Percentiles rank a stretch among this genome's conserved stretches.
These are phyloP conservation scores for Colletotrichum sp. DNA, from an alignment of 2,329 filamentous ascomycete genomes.

Conservation along the genomic window DNA sequence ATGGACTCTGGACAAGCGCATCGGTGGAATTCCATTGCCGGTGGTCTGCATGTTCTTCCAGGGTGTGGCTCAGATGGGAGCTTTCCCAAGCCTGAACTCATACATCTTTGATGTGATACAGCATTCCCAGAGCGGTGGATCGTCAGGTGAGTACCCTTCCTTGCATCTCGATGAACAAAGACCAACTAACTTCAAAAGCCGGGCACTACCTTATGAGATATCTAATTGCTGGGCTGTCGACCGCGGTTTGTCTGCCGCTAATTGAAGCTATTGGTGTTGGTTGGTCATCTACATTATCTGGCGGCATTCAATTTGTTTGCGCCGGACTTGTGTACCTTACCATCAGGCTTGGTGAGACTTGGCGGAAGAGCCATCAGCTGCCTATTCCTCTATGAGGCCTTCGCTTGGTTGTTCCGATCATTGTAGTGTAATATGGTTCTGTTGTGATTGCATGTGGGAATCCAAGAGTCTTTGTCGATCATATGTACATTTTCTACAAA, in stretches of 20 bases:
- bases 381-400: neutral
- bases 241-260: constrained; percentile 74
- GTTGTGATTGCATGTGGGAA: neutral
- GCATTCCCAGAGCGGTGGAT: neutral
- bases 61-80: constrained; percentile 76
- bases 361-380: neutral
- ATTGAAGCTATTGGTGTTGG: constrained; percentile 77
- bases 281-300: constrained; percentile 76
- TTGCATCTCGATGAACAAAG: too few species aligned
- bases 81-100: constrained; percentile 77
- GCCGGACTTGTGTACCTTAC: neutral
- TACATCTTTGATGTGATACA: constrained; percentile 87
- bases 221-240: constrained; percentile 72
- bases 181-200: constrained; percentile 49
- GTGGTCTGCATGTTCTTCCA: constrained; percentile 78
- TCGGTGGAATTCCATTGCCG: constrained; percentile 62
- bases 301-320: neutral
- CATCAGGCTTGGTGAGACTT: neutral
- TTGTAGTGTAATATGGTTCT: neutral
- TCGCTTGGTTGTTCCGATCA: too few species aligned
- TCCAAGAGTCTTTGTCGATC: rapidly evolving
- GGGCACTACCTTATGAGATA: constrained; percentile 83
- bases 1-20: constrained; percentile 53
- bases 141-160: neutral
- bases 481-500: neutral